Conservation (phyloP, 2,329 filamentous ascomycete genomes). For the Harringtonia aguacate region DNA sequence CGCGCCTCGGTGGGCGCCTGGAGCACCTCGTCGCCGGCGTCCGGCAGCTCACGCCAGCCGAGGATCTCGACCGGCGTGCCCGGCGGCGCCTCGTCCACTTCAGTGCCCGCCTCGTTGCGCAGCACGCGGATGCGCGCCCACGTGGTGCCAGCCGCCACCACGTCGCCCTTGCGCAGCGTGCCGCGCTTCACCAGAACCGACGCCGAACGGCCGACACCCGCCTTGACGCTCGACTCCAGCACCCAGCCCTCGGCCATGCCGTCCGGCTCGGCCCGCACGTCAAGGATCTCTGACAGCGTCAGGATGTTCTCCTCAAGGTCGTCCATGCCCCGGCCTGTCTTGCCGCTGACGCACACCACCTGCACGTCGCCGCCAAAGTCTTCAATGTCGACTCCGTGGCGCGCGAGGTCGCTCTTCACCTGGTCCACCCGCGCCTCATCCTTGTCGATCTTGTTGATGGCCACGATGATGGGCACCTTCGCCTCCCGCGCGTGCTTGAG, state of each 20-base stretch:
- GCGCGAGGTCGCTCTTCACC: constrained; percentile 79
- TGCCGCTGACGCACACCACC: constrained; percentile 82
- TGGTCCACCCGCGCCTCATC: constrained; percentile 67
- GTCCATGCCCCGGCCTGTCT: constrained; percentile 84
- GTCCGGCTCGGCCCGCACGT: constrained; percentile 70
- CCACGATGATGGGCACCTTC: constrained; percentile 90
- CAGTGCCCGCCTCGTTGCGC: constrained; percentile 70
- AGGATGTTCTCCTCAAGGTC: constrained; percentile 87
- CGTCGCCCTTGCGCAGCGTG: constrained; percentile 69
- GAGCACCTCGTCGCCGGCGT: constrained; percentile 77
- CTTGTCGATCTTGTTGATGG: constrained; percentile 96
- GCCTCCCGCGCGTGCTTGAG: constrained; percentile 85
- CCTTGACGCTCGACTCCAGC: constrained; percentile 79
- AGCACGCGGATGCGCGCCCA: constrained; percentile 81
- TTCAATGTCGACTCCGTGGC: constrained; percentile 81
- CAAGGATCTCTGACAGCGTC: constrained; percentile 78
- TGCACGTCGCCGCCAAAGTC: constrained; percentile 93
- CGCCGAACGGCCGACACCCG: constrained; percentile 65
- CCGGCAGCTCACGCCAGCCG: constrained; percentile 79
- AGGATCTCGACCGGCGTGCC: constrained; percentile 87
- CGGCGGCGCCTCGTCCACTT: constrained; percentile 64
- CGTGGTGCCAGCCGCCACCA: constrained; percentile 77
- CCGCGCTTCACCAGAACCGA: constrained; percentile 84
- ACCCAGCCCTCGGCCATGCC: constrained; percentile 87
- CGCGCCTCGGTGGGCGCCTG: constrained; percentile 70